phyloP scores from a whole-genome alignment of 345 rosid genomes.

The Eucalyptus globulus region DNA sequence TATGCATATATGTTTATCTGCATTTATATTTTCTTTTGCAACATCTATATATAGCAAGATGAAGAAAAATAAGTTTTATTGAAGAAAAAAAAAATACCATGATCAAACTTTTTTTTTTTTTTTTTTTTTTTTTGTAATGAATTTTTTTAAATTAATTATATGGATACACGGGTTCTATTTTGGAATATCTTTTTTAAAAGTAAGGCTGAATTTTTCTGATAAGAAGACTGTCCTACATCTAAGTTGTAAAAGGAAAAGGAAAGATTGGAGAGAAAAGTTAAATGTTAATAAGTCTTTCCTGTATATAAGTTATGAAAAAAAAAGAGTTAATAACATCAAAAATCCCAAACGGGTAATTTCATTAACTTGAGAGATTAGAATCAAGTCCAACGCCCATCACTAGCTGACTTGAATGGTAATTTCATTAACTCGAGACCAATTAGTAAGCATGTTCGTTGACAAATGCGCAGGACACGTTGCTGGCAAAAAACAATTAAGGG shows the following conservation, averaged over 20 bases:
- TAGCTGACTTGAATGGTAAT: background rate
- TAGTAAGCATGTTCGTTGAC: background rate
- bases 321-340: background rate
- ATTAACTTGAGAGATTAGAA: too few species aligned
- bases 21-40: background rate
- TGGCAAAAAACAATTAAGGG: background rate
- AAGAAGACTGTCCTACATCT: background rate
- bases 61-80: background rate
- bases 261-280: background rate
- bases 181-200: background rate
- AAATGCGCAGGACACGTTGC: background rate
- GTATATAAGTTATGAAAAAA: too few species aligned
- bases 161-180: background rate
- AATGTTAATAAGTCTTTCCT: background rate
- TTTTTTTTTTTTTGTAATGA: too few species aligned
- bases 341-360: background rate
- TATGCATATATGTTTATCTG: background rate
- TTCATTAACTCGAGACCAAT: background rate
- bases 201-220: background rate
- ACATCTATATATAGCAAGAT: background rate
- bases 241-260: too few species aligned
- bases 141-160: too few species aligned
- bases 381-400: too few species aligned
- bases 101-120: background rate
- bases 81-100: too few species aligned